These are phyloP conservation scores for Teunomyces barrocoloradensis DNA, from an alignment of 805 yeast species.

Conservation along the genomic window DNA sequence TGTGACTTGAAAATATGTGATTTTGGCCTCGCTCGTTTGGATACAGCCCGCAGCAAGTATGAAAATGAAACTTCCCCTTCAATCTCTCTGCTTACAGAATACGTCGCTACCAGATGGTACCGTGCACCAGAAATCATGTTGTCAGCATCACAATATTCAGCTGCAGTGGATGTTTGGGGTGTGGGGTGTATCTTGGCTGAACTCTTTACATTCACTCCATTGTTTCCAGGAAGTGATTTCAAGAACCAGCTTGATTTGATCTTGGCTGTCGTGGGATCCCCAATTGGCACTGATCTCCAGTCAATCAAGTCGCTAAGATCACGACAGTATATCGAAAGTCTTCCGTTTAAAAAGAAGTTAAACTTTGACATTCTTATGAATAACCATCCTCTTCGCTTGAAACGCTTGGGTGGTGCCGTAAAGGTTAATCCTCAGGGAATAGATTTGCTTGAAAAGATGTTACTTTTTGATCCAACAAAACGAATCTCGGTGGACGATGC, in stretches of 20 bases:
- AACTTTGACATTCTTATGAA: constrained; percentile 17
- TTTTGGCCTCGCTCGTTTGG: constrained; percentile 65
- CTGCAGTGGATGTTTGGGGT: constrained; percentile 79
- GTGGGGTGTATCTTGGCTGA: constrained; percentile 79
- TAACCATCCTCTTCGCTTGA: constrained; percentile 18
- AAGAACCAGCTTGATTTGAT: constrained; percentile 65
- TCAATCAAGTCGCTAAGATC: constrained; percentile 25
- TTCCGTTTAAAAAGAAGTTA: constrained; percentile 20
- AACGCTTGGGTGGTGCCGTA: constrained; percentile 11
- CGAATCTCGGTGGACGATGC: constrained; percentile 11
- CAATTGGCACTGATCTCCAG: constrained; percentile 31
- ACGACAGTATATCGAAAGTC: constrained; percentile 20
- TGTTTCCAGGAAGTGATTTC: constrained; percentile 76
- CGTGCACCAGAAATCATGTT: constrained; percentile 84
- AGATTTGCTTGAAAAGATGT: constrained; percentile 16
- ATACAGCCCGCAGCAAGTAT: constrained; percentile 43
- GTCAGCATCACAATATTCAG: constrained; percentile 66
- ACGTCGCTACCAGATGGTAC: constrained; percentile 84
- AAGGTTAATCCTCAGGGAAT: constrained; percentile 26
- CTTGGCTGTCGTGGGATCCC: constrained; percentile 69
- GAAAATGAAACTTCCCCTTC: constrained; percentile 9
- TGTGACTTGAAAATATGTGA: constrained; percentile 79
- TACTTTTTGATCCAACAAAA: constrained; percentile 8
- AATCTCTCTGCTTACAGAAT: constrained; percentile 63
- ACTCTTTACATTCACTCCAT: constrained; percentile 56